These are phyloP conservation scores for Debaryomyces psychrophilus DNA, from an alignment of 1,139 yeast genomes.

Conservation along the genomic window DNA sequence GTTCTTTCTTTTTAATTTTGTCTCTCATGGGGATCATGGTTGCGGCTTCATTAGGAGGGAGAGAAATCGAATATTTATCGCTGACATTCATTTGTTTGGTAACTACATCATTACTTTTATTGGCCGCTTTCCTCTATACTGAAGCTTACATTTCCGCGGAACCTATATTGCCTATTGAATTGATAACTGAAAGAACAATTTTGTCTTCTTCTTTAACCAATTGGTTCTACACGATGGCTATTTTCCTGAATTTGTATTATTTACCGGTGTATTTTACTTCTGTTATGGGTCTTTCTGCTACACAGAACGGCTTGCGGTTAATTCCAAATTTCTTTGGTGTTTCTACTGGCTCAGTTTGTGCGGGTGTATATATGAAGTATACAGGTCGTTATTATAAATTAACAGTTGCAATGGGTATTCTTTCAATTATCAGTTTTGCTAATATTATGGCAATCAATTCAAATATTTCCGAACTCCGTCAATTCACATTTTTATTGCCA, in stretches of 20 bases:
- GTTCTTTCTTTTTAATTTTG: slow-evolving; percentile 62
- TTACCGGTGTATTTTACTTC: slow-evolving; percentile 67
- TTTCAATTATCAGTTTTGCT: slow-evolving; percentile 50
- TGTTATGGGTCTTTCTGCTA: slow-evolving; percentile 56
- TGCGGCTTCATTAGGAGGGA: slow-evolving; percentile 73
- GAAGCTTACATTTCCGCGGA: slow-evolving; percentile 61
- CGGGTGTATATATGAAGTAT: slow-evolving; percentile 68
- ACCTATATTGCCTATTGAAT: slow-evolving; percentile 67
- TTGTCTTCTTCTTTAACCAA: slow-evolving; percentile 67
- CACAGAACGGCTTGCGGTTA: slow-evolving; percentile 63
- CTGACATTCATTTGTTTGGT: slow-evolving; percentile 35
- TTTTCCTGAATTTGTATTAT: slow-evolving; percentile 59
- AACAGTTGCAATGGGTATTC: slow-evolving; percentile 45
- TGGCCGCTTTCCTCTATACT: slow-evolving; percentile 46
- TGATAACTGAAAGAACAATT: slow-evolving; percentile 60
- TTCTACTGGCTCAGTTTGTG: slow-evolving; percentile 66
- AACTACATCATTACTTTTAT: slow-evolving; percentile 23
- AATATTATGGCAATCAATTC: slow-evolving; percentile 42
- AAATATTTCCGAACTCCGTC: slow-evolving; percentile 41
- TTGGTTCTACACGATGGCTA: slow-evolving; percentile 64
- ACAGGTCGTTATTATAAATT: slow-evolving; percentile 69
- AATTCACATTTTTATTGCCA: slow-evolving; percentile 39
- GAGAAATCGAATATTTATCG: slow-evolving; percentile 47
- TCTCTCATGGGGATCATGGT: slow-evolving; percentile 57
- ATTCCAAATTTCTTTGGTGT: slow-evolving; percentile 72